phyloP scores from a whole-genome alignment of 2,329 filamentous ascomycete species.

The Daldinia sp. region DNA sequence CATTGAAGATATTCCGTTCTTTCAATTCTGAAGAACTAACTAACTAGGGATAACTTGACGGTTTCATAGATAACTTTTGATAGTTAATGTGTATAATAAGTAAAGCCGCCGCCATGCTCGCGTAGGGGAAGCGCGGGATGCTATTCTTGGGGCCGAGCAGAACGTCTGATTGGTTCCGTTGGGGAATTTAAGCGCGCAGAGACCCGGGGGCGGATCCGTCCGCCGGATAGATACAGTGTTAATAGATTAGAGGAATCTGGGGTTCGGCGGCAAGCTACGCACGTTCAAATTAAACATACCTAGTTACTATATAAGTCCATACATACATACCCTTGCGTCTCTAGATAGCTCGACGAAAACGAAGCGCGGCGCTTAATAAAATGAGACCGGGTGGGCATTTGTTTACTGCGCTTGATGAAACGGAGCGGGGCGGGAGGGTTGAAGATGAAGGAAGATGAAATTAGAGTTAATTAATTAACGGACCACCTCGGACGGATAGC shows the following conservation, averaged over 20 bases:
- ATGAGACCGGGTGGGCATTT: constrained; percentile 1
- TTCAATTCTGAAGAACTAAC: neutral
- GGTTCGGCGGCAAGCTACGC: constrained; percentile 22
- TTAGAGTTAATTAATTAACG: constrained; percentile 5
- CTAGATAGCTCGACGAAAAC: neutral
- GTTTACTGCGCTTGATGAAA: constrained; percentile 36
- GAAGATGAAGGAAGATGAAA: constrained; percentile 2
- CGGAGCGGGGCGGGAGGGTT: constrained; percentile 21
- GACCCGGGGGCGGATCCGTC: neutral
- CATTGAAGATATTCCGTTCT: neutral
- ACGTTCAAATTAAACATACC: neutral
- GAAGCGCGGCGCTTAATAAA: constrained; percentile 36
- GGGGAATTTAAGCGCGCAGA: constrained; percentile 31
- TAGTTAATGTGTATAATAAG: constrained; percentile 1
- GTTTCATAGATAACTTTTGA: constrained; percentile 18
- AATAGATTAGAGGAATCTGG: constrained; percentile 19
- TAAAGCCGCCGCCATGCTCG: neutral
- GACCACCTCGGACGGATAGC: constrained; percentile 6
- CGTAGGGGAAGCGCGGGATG: constrained; percentile 14
- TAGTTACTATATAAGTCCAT: neutral
- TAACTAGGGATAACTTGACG: neutral
- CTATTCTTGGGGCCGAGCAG: constrained; percentile 25
- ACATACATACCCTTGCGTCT: neutral
- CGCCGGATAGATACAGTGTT: neutral
- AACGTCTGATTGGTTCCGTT: constrained; percentile 22